Percentiles rank a stretch among this genome's conserved stretches.
Conservation (phyloP, 306 rosid genomes). For the Trifolium pratense region DNA sequence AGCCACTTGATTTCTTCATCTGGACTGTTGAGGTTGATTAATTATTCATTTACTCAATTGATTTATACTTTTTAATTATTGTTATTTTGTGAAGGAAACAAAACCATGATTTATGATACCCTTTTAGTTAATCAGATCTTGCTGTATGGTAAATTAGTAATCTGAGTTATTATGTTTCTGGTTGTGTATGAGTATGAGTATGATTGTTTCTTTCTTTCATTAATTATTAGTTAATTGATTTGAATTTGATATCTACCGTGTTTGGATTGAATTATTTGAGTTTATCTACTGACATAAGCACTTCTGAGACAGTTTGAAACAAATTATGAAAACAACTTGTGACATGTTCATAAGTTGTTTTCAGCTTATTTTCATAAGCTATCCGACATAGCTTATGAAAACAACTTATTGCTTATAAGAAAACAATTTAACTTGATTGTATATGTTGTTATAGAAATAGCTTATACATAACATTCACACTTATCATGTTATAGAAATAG, state of each 20-base stretch:
- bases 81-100: not conserved
- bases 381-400: too few relatives aligned
- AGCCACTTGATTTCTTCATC: constrained; percentile 99
- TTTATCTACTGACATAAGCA: too few relatives aligned
- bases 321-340: too few relatives aligned
- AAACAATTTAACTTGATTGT: too few relatives aligned
- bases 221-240: not conserved
- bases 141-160: constrained; percentile 16
- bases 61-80: not conserved
- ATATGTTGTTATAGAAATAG: too few relatives aligned
- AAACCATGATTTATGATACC: not conserved
- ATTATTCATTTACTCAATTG: not conserved
- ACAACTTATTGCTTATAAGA: too few relatives aligned
- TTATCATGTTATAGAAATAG: too few relatives aligned
- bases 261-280: too few relatives aligned
- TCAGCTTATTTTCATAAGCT: too few relatives aligned
- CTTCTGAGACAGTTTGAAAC: too few relatives aligned
- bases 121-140: constrained; percentile 36
- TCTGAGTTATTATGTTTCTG: constrained; percentile 18
- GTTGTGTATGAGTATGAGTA: not conserved
- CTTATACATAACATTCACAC: not conserved
- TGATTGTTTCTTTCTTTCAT: not conserved
- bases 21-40: constrained; percentile 95
- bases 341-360: too few relatives aligned
- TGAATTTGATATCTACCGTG: constrained; percentile 20